Conservation (phyloP, 441 rosid genomes). For the Erodium trifolium region DNA sequence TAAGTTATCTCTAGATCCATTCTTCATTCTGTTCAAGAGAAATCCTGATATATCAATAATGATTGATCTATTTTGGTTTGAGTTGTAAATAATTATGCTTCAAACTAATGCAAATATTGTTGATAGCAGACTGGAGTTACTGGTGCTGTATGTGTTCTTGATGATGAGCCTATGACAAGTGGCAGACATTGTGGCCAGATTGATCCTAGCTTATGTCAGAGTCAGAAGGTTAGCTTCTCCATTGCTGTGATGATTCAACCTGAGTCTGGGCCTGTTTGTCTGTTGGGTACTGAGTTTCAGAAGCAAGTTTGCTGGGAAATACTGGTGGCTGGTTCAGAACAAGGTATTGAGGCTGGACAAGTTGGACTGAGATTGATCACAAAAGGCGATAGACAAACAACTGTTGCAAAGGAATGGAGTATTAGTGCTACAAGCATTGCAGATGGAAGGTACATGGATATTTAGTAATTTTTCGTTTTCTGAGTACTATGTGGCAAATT, state of each 20-base stretch:
- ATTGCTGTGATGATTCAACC: conserved; percentile 91
- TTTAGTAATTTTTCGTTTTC: conserved; percentile 18
- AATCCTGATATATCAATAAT: conserved; percentile 3
- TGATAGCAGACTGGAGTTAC: conserved; percentile 67
- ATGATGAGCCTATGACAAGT: conserved; percentile 87
- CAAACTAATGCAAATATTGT: conserved; percentile 15
- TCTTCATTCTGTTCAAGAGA: conserved; percentile 3
- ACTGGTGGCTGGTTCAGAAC: conserved; percentile 99
- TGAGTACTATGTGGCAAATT: conserved; percentile 12
- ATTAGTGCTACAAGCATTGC: conserved; percentile 96
- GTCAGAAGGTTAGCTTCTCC: conserved; percentile 88
- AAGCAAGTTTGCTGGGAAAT: conserved; percentile 97
- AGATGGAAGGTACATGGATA: conserved; percentile 77
- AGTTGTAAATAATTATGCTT: neutral
- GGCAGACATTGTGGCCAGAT: conserved; percentile 88
- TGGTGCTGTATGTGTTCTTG: conserved; percentile 91
- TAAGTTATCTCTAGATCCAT: conserved; percentile 11
- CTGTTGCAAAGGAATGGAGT: conserved; percentile 94
- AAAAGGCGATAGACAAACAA: conserved; percentile 89
- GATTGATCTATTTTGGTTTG: neutral
- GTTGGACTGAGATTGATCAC: conserved; percentile 93
- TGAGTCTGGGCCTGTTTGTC: conserved; percentile 99
- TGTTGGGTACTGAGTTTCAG: conserved; percentile 92
- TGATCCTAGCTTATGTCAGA: conserved; percentile 68
- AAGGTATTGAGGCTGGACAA: conserved; percentile 99